These are phyloP conservation scores for Suillus clintonianus DNA, from an alignment of 768 basidiomycete genomes.

Conservation along the genomic window DNA sequence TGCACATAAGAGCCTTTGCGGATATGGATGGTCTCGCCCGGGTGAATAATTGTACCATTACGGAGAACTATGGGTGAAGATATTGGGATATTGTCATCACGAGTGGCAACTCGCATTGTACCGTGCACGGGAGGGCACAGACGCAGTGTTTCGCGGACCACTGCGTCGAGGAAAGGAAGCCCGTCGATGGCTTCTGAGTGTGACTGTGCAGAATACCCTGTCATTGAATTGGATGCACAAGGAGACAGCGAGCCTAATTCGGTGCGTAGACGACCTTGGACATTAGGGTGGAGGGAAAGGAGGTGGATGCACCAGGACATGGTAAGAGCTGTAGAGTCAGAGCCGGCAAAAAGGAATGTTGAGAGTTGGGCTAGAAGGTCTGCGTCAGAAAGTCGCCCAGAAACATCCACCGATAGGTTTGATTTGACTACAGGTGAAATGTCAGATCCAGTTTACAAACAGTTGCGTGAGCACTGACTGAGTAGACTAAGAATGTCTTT, in stretches of 20 bases:
- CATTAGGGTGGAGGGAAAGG: conserved; percentile 52
- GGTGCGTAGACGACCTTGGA: conserved; percentile 57
- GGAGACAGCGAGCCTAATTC: conserved; percentile 38
- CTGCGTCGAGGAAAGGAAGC: conserved; percentile 55
- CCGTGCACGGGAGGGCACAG: conserved; percentile 57
- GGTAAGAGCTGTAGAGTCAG: conserved; percentile 59
- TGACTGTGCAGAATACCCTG: conserved; percentile 24
- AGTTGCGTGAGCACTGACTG: conserved; percentile 35
- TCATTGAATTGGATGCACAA: conserved; percentile 17
- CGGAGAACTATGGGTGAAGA: conserved; percentile 44
- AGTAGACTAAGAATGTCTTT: conserved; percentile 52
- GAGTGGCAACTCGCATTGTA: conserved; percentile 56
- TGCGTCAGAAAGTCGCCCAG: conserved; percentile 54
- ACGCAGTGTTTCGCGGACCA: conserved; percentile 58
- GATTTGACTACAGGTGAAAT: conserved; percentile 51
- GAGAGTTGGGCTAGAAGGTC: conserved; percentile 65
- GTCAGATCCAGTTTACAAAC: conserved; percentile 3
- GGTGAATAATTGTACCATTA: conserved; percentile 40
- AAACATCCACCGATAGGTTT: conserved; percentile 49
- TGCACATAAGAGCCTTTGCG: conserved; percentile 58
- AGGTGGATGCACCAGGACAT: conserved; percentile 60
- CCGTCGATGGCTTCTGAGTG: conserved; percentile 33
- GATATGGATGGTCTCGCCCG: conserved; percentile 43
- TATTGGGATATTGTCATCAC: conserved; percentile 56
- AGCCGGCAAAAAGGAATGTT: conserved; percentile 67